Percentiles rank a stretch among this genome's conserved stretches.
Conservation (phyloP, 148 eudicot species). For the Rhododendron mucronatum region DNA sequence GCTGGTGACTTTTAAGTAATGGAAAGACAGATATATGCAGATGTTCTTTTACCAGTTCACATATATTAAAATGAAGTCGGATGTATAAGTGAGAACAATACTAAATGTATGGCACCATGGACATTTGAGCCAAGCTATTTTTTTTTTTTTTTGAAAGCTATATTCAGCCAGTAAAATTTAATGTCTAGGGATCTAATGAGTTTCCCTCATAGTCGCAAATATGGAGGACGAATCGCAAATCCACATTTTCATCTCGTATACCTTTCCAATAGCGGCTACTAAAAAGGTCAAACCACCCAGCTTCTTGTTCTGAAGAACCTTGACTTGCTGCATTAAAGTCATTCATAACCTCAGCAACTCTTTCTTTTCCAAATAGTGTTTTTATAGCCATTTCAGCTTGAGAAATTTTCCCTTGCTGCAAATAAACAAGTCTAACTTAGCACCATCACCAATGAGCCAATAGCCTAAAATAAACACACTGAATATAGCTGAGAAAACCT, state of each 20-base stretch:
- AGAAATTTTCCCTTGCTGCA: constrained; percentile 80
- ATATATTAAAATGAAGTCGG: not conserved
- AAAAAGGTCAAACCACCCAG: constrained; percentile 94
- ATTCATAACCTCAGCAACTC: constrained; percentile 67
- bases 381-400: constrained; percentile 66
- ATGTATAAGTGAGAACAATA: not conserved
- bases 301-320: constrained; percentile 84
- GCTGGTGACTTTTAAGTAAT: not conserved
- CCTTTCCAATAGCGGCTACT: constrained; percentile 78
- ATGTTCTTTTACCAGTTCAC: not conserved
- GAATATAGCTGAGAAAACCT: constrained; percentile 38
- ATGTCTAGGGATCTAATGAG: not conserved
- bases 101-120: not conserved
- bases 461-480: not conserved
- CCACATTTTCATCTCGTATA: constrained; percentile 18
- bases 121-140: not conserved
- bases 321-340: constrained; percentile 66
- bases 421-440: not conserved
- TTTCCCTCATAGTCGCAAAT: not conserved
- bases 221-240: not conserved
- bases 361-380: constrained; percentile 68
- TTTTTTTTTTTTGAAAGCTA: not conserved
- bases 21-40: not conserved
- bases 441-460: not conserved
- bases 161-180: not conserved